Conservation (phyloP, 1,284 basidiomycete genomes). For the Austropuccinia psidii region DNA sequence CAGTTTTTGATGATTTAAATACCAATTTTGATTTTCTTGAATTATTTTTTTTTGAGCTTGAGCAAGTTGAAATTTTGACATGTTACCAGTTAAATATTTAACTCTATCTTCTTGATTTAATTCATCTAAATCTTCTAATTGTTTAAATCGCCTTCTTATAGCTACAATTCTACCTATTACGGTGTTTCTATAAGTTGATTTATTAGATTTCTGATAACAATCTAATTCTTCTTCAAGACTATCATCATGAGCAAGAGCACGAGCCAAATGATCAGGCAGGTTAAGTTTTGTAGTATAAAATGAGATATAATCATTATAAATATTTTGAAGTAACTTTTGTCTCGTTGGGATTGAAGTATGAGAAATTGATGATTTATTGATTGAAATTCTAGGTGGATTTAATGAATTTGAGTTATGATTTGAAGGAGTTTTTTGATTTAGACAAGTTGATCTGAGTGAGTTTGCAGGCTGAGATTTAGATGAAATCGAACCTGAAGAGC, state of each 20-base stretch:
- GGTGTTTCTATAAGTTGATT: constrained; percentile 69
- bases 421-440: not conserved
- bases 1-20: constrained; percentile 55
- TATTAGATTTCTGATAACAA: constrained; percentile 62
- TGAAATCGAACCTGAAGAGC: too few species aligned
- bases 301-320: constrained; percentile 62
- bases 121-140: not conserved
- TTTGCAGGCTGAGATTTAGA: constrained; percentile 42
- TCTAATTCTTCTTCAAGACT: constrained; percentile 68
- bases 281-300: constrained; percentile 57
- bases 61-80: not conserved
- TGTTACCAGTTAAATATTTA: not conserved
- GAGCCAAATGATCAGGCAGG: constrained; percentile 50
- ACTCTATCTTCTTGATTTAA: not conserved
- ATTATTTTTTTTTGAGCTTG: not conserved
- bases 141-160: constrained; percentile 69
- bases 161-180: constrained; percentile 64
- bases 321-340: constrained; percentile 51
- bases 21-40: constrained; percentile 46
- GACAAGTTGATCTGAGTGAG: constrained; percentile 12
- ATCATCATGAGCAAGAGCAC: constrained; percentile 59
- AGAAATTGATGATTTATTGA: constrained; percentile 57
- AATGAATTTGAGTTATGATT: constrained; percentile 40
- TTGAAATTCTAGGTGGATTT: constrained; percentile 60
- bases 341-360: constrained; percentile 61